These are phyloP conservation scores for Pyrenophora tritici-repentis DNA, from an alignment of 2,329 filamentous ascomycete species.

Conservation along the genomic window DNA sequence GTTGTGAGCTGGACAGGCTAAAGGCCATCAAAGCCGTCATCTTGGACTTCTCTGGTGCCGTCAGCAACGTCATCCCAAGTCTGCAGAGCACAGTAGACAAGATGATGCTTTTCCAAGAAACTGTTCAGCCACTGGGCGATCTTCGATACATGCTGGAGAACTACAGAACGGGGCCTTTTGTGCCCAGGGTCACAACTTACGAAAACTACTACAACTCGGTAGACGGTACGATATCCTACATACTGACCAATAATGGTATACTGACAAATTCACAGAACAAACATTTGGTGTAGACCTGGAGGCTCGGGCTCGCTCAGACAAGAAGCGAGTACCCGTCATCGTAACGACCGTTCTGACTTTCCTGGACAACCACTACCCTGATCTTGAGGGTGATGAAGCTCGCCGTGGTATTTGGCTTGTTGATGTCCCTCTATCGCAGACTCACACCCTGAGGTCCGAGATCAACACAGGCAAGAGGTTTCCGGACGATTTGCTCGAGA, in stretches of 20 bases:
- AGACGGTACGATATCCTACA: conserved; percentile 60
- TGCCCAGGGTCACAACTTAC: conserved; percentile 88
- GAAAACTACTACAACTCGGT: conserved; percentile 99
- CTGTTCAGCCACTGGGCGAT: conserved; percentile 90
- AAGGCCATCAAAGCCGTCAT: conserved; percentile 99
- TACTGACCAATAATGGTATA: background rate
- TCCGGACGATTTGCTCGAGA: conserved; percentile 74
- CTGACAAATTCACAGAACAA: conserved; percentile 65
- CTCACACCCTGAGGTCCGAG: conserved; percentile 79
- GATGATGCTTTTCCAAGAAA: conserved; percentile 99
- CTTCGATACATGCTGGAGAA: conserved; percentile 94
- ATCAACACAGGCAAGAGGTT: conserved; percentile 88
- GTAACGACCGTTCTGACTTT: conserved; percentile 94
- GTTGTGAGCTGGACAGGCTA: conserved; percentile 91
- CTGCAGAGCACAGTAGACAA: conserved; percentile 95
- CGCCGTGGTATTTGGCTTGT: conserved; percentile 91
- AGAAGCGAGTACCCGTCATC: conserved; percentile 91
- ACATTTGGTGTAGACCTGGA: conserved; percentile 98
- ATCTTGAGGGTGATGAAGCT: conserved; percentile 94
- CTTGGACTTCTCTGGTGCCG: conserved; percentile 93
- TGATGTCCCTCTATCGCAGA: conserved; percentile 83
- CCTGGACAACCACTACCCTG: conserved; percentile 94
- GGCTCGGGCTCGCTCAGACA: conserved; percentile 86
- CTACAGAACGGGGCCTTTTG: conserved; percentile 91
- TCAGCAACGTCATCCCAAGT: conserved; percentile 97